These are phyloP conservation scores for Stentor coeruleus DNA, from an alignment of 73 alveolate genomes.

Conservation along the genomic window DNA sequence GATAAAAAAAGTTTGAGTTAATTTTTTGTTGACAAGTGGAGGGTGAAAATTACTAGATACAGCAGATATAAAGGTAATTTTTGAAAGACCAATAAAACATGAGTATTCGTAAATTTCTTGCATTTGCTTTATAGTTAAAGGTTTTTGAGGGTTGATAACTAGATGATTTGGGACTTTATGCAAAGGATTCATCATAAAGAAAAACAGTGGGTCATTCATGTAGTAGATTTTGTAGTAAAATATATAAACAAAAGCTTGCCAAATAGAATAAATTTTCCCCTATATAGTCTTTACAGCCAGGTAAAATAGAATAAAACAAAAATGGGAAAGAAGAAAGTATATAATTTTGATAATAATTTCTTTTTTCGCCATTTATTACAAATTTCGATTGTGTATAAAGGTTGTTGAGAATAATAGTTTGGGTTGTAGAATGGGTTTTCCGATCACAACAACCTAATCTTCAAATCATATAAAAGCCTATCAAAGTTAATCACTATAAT, in stretches of 20 bases:
- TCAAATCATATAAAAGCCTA: no score
- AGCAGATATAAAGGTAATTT: background rate
- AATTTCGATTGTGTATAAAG: no score
- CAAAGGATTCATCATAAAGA: background rate
- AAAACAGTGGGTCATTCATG: background rate
- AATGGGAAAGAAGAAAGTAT: background rate
- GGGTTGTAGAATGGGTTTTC: no score
- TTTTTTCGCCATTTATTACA: background rate
- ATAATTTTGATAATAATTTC: background rate
- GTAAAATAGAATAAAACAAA: background rate
- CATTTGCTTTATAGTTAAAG: background rate
- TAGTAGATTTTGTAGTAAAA: background rate
- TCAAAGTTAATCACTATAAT: no score
- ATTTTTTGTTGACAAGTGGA: no score
- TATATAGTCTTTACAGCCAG: background rate
- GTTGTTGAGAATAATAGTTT: no score
- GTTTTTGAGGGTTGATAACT: background rate
- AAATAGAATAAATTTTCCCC: background rate
- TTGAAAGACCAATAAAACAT: background rate
- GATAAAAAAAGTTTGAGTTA: no score
- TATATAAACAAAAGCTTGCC: no score
- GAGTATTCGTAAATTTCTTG: background rate
- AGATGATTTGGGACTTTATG: background rate
- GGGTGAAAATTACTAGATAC: background rate
- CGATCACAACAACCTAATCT: no score